Conservation (phyloP, 179 eudicot genomes). For the Heliamphora ciliata region DNA sequence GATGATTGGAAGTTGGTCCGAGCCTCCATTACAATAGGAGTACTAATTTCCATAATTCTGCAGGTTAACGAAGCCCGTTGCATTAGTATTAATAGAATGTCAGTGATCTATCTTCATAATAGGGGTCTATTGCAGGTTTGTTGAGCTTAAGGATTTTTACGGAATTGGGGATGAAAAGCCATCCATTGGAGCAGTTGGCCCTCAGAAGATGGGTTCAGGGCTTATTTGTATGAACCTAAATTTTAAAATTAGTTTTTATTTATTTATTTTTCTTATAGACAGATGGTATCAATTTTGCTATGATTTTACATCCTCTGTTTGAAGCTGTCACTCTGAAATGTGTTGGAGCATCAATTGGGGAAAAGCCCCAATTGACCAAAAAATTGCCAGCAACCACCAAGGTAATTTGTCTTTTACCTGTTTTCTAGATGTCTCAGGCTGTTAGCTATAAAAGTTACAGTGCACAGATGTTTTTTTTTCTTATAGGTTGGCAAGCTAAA, state of each 20-base stretch:
- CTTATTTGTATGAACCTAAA: constrained; percentile 54
- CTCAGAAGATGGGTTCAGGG: constrained; percentile 84
- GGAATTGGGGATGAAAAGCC: constrained; percentile 79
- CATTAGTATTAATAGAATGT: background rate
- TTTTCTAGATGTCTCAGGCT: background rate
- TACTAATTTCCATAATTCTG: background rate
- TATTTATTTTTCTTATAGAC: background rate
- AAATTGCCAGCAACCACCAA: constrained; percentile 77
- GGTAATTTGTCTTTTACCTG: constrained; percentile 29
- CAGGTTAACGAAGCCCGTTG: background rate
- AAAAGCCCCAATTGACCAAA: constrained; percentile 67
- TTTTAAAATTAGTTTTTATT: background rate
- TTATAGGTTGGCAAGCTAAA: constrained; percentile 87
- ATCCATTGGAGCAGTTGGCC: constrained; percentile 49
- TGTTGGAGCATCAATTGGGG: constrained; percentile 88
- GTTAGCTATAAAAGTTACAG: background rate
- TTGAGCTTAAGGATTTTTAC: constrained; percentile 59
- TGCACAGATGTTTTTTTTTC: background rate
- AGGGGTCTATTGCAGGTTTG: constrained; percentile 38
- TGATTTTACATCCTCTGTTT: constrained; percentile 2
- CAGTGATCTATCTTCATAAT: background rate
- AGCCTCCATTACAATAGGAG: background rate
- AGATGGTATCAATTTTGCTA: background rate
- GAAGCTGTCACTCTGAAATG: constrained; percentile 81
- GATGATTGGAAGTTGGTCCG: background rate